phyloP scores from a whole-genome alignment of 305 asterid genomes.

The Fraxinus xanthoxyloides region DNA sequence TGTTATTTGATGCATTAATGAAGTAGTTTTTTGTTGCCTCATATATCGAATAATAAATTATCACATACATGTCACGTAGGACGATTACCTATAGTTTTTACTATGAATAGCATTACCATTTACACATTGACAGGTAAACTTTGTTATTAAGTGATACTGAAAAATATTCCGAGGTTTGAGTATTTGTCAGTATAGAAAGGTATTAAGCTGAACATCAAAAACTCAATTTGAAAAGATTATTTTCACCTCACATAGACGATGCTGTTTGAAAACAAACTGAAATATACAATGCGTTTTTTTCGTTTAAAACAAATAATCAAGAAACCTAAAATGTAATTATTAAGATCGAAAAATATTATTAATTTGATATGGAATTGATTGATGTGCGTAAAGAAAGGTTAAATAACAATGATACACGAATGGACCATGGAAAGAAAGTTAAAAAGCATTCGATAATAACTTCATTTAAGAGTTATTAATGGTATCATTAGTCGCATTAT shows the following conservation, averaged over 20 bases:
- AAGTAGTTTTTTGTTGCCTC: too few species aligned
- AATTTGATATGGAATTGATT: background rate
- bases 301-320: background rate
- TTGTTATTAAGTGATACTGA: background rate
- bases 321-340: background rate
- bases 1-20: too few species aligned
- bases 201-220: background rate
- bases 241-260: too few species aligned
- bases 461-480: slow-evolving; percentile 14
- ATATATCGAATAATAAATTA: too few species aligned
- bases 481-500: slow-evolving; percentile 8
- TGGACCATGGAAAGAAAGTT: slow-evolving; percentile 12
- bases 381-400: background rate
- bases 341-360: background rate
- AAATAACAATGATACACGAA: background rate
- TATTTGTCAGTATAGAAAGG: too few species aligned
- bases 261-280: background rate
- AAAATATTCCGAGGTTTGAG: too few species aligned
- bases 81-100: too few species aligned
- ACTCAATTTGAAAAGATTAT: background rate
- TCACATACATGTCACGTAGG: too few species aligned
- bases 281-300: background rate
- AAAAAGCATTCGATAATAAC: slow-evolving; percentile 6
- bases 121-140: background rate
- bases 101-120: too few species aligned